Evolutionary conservation across 805 yeast species (phyloP), one percentile per base, ranked within the genome.

Genomic region (Cyberlindnera mycetangii): DNA sequence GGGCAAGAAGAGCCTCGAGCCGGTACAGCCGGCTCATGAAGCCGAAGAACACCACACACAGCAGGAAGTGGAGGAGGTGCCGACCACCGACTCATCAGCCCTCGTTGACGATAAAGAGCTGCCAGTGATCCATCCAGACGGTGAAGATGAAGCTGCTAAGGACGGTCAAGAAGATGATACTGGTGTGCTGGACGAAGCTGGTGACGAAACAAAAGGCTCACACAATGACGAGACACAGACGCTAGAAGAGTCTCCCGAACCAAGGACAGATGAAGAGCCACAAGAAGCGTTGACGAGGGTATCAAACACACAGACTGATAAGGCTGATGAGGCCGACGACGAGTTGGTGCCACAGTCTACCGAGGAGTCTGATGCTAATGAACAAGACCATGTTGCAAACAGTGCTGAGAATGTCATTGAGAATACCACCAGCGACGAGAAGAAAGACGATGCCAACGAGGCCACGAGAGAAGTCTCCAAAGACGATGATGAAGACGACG

Each of bases 361-460:
- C 17, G 35, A 32, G 7, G 38, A 40, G 11, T 17, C n/a, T 9
- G 44, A 34, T 12, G 37, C 32, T 24, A 28, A 32, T 10, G 32
- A 24, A 15, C n/a, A 42, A 3, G 18, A 30, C 19, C 32, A 5
- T 14, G 18, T 5, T 8, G 16, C 35, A 10, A 12, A 22, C 14
- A 30, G 5, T 7, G 22, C 5, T 35, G 38, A 24, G 15, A 6
- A 21, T 11, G 35, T 16, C 11, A 36, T 8, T 7, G 31, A 25
- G 8, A 34, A 24, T 10, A 31, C 11, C 17, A 19, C n/a, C 14
- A 25, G 27, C 30, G 45, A 37, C 10, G 41, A 43, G 24, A 37
- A 37, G 21, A 28, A 37, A 14, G 46, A 42, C 16, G 37, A 35
- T 11, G 41, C 34, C 12, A 22, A 20, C n/a, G 44, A 33, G 20